These are phyloP conservation scores for Beta macrorhiza DNA, from an alignment of 179 eudicot genomes.

Conservation along the genomic window DNA sequence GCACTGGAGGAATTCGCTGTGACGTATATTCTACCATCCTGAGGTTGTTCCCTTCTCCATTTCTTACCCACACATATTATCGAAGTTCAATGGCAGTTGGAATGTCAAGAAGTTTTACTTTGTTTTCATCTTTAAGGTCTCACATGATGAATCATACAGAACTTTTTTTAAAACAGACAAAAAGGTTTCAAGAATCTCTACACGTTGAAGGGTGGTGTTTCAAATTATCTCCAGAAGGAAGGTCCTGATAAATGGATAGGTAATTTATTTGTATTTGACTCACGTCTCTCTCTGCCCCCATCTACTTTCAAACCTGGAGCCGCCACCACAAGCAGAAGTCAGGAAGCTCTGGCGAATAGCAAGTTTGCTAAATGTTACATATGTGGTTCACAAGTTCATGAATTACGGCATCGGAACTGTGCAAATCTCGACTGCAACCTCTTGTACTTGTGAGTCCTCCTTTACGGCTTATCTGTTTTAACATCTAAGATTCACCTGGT, in stretches of 20 bases:
- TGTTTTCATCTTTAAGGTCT: background rate
- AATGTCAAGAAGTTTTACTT: background rate
- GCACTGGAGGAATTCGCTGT: constrained; percentile 98
- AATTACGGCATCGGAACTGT: constrained; percentile 89
- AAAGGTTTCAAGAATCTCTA: constrained; percentile 80
- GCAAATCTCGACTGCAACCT: constrained; percentile 97
- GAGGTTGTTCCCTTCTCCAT: constrained; percentile 44
- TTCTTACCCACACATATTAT: background rate
- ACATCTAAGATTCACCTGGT: no score
- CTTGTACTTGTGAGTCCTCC: constrained; percentile 76
- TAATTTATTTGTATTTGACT: constrained; percentile 88
- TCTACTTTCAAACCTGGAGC: constrained; percentile 58
- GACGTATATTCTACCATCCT: constrained; percentile 94
- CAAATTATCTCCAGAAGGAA: constrained; percentile 81
- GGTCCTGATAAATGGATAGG: constrained; percentile 85
- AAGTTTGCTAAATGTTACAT: constrained; percentile 77
- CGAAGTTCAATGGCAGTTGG: background rate
- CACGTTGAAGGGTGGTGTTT: constrained; percentile 87
- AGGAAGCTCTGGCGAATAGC: constrained; percentile 27
- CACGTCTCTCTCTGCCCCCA: constrained; percentile 92
- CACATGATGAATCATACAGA: background rate
- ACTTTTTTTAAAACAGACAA: constrained; percentile 41
- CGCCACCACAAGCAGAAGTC: constrained; percentile 34
- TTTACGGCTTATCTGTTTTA: background rate
- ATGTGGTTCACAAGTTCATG: constrained; percentile 72